Evolutionary conservation across 2,329 filamentous ascomycete genomes (phyloP).

Genomic region (Fusarium poae): DNA sequence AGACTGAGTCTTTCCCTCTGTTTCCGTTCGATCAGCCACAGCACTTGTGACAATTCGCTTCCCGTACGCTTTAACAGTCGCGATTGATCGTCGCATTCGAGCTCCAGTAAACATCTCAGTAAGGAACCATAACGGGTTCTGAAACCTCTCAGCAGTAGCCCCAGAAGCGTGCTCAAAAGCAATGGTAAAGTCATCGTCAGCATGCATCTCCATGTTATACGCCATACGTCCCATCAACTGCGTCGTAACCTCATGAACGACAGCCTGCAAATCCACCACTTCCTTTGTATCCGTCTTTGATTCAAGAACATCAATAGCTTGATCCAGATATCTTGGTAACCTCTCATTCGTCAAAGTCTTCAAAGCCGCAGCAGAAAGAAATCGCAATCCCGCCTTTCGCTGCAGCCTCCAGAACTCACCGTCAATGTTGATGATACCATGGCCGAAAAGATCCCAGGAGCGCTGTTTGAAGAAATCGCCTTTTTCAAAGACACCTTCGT

Average conservation of each 20-base stretch:
- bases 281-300: slow-evolving; percentile 44
- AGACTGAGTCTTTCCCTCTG: slow-evolving; percentile 17
- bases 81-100: slow-evolving; percentile 63
- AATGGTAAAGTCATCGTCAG: slow-evolving; percentile 69
- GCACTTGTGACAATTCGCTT: slow-evolving; percentile 68
- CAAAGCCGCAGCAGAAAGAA: slow-evolving; percentile 70
- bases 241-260: slow-evolving; percentile 74
- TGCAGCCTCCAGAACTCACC: slow-evolving; percentile 73
- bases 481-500: slow-evolving; percentile 71
- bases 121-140: slow-evolving; percentile 73
- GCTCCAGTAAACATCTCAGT: slow-evolving; percentile 66
- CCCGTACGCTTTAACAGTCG: slow-evolving; percentile 68
- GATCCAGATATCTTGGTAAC: slow-evolving; percentile 66
- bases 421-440: slow-evolving; percentile 76
- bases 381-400: slow-evolving; percentile 71
- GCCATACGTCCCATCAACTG: slow-evolving; percentile 76
- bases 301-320: slow-evolving; percentile 58
- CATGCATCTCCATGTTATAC: slow-evolving; percentile 76
- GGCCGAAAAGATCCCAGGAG: slow-evolving; percentile 73
- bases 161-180: slow-evolving; percentile 74
- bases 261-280: slow-evolving; percentile 67
- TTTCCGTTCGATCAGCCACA: slow-evolving; percentile 52
- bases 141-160: slow-evolving; percentile 70
- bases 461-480: slow-evolving; percentile 71
- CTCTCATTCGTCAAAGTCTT: slow-evolving; percentile 68